Conservation (phyloP, 257 asterid species). For the Forsythia viridissima region DNA sequence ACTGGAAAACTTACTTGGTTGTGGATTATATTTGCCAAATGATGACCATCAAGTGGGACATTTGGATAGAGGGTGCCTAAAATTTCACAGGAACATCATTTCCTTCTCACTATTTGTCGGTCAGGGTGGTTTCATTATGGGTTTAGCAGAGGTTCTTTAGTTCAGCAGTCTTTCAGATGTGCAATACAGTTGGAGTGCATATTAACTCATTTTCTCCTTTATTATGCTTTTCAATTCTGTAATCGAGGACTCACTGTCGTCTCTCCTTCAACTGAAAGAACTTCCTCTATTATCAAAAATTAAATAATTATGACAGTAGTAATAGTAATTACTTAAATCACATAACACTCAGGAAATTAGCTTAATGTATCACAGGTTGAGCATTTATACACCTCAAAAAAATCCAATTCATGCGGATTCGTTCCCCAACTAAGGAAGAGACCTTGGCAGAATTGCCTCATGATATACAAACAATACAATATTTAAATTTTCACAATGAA, state of each 20-base stretch:
- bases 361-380: neutral
- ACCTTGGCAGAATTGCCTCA: neutral
- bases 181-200: neutral
- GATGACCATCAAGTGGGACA: neutral
- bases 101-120: neutral
- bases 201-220: neutral
- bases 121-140: neutral
- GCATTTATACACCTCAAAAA: neutral
- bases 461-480: neutral
- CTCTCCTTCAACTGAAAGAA: neutral
- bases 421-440: neutral
- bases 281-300: neutral
- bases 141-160: neutral
- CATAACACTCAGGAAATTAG: neutral
- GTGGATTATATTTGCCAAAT: neutral
- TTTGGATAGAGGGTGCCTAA: neutral
- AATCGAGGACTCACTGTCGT: neutral
- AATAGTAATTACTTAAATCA: neutral
- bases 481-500: neutral
- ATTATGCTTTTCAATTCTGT: neutral
- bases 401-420: neutral
- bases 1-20: neutral
- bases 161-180: neutral
- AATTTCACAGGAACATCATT: neutral
- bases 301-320: neutral